Evolutionary conservation across 192 early-diverging fungal genomes (phyloP).

Genomic region (Backusella tuberculispora): DNA sequence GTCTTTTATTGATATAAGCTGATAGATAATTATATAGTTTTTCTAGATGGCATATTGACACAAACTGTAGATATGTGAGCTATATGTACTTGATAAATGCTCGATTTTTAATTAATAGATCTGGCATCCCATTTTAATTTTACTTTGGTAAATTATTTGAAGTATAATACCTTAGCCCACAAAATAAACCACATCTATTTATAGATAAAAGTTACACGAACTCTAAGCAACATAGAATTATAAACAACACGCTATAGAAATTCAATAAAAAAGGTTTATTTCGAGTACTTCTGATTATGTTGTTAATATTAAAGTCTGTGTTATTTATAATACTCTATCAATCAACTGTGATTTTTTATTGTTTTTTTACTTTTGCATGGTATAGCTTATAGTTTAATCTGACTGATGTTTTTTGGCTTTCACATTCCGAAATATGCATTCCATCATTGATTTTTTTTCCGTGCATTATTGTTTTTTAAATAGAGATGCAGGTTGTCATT

Average conservation of each 20-base stretch:
- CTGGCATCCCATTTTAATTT: no score
- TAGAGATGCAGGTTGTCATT: background rate
- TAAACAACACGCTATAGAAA: background rate
- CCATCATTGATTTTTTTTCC: background rate
- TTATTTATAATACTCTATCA: background rate
- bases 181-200: background rate
- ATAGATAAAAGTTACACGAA: background rate
- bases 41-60: no score
- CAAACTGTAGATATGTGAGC: no score
- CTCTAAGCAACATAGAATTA: background rate
- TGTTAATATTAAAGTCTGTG: background rate
- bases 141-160: no score
- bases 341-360: background rate
- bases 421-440: slow-evolving; percentile 11
- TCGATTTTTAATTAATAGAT: no score
- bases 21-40: no score
- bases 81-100: no score
- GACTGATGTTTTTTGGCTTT: background rate
- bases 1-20: no score
- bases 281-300: background rate
- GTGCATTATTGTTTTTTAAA: slow-evolving; percentile 8
- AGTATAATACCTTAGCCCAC: background rate
- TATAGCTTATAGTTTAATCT: background rate
- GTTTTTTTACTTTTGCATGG: background rate
- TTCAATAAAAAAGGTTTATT: background rate